phyloP scores from a whole-genome alignment of 176 grass and related monocot species.

The Oryza longistaminata region DNA sequence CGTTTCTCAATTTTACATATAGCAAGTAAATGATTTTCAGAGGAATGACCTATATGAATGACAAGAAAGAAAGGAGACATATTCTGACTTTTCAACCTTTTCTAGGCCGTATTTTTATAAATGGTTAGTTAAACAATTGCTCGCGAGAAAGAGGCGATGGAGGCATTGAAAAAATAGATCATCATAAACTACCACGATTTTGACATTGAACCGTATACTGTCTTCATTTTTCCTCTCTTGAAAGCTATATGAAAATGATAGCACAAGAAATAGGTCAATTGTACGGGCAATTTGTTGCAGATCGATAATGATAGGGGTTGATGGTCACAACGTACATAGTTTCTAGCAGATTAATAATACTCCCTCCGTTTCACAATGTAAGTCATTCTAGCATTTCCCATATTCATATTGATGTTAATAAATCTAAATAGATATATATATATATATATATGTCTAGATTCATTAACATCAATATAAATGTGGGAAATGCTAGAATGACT shows the following conservation, averaged over 20 bases:
- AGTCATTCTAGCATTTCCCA: no score
- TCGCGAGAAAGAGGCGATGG: not conserved
- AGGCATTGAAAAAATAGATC: not conserved
- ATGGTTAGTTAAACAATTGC: not conserved
- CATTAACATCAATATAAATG: no score
- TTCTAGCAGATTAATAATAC: no score
- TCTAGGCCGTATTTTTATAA: no score
- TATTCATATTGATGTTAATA: no score
- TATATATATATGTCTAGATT: no score
- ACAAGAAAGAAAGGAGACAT: not conserved
- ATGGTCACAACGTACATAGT: no score
- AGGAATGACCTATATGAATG: not conserved
- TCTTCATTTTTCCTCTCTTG: not conserved
- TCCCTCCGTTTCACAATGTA: no score
- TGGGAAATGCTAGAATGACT: no score
- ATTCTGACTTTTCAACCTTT: not conserved
- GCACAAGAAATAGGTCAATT: not conserved
- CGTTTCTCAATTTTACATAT: no score
- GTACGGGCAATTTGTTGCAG: not conserved
- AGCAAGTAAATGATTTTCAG: not conserved
- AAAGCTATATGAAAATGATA: not conserved
- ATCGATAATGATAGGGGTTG: not conserved
- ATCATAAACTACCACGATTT: slow-evolving; percentile 12
- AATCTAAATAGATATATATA: no score
- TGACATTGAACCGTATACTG: slow-evolving; percentile 11